Evolutionary conservation across 768 basidiomycete genomes (phyloP).

Genomic region (Psilocybe azurescens): DNA sequence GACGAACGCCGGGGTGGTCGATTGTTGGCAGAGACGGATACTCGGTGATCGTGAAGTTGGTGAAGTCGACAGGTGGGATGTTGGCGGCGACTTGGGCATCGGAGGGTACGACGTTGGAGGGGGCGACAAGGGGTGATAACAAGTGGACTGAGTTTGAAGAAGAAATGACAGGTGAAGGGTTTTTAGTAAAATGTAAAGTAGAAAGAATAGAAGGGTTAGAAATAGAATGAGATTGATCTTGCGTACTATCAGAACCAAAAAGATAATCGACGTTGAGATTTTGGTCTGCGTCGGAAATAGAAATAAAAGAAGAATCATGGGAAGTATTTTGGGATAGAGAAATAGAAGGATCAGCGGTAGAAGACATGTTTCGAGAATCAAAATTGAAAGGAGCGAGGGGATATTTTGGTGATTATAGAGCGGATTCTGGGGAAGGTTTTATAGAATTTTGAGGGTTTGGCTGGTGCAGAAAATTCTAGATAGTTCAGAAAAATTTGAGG

Average conservation of each 20-base stretch:
- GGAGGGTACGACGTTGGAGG: neutral
- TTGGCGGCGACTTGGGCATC: neutral
- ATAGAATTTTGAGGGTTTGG: neutral
- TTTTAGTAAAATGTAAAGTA: neutral
- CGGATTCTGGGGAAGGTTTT: neutral
- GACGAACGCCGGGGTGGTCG: neutral
- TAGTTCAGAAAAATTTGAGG: neutral
- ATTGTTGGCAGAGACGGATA: neutral
- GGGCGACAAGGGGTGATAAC: too few relatives aligned
- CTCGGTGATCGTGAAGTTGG: neutral
- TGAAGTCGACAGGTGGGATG: neutral
- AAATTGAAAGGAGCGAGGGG: neutral
- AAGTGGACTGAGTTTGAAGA: too few relatives aligned
- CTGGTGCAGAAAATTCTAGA: neutral
- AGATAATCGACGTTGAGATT: neutral
- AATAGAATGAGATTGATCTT: neutral
- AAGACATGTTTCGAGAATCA: neutral
- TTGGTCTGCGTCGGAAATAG: neutral
- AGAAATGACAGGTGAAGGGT: neutral
- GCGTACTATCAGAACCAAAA: neutral
- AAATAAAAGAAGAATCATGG: neutral
- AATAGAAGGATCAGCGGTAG: neutral
- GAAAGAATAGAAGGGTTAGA: neutral
- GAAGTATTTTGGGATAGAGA: neutral
- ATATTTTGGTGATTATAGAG: neutral